Base-by-base conservation (phyloP, 169 alveolate genomes). In the Eimeria maxima region DNA sequence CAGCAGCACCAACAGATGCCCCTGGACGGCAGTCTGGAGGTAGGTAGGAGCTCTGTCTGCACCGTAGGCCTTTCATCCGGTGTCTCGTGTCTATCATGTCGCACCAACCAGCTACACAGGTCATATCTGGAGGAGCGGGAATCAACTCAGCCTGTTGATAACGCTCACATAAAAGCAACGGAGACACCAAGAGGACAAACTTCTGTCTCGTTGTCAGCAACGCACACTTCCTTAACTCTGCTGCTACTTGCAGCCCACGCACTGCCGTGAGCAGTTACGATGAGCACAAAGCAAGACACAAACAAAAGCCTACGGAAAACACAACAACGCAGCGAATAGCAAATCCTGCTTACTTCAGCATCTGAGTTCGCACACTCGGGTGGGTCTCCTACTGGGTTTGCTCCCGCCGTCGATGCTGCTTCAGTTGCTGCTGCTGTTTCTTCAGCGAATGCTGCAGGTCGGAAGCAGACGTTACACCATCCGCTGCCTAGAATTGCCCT, bases 401-500 rank as follows among this genome's bases (percentile, higher is more conserved):
- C 76, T 84, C 78, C 55, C 57, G 73, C 92, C 38, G 92, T 55
- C 5, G 67, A 3, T 10, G 57, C 18, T 80, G 89, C 89, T 80
- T 65, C 69, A 20, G 69, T 29, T 45, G 69, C 38, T 45, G 89
- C 44, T 18, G 89, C 10, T 13, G 89, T 47, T 78, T 93, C 76
- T 38, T 93, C 93, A 18, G 96, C 96, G 76, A 93, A 93, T 38
- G 88, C 83, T 10, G 96, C 96, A 55, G 96, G 96, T 10, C 96
- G 92, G 74, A 93, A 93, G 74, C 96, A 93, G 24, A 93, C 84
- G 87, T 93, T 78, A 87, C 96, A 93, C 96, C 96, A 93, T 50
- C 96, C 96, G 55, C 74, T 57, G 57, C 93, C 96, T 47, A 93
- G 87, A 63, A 93, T 81, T 22, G 96, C 96, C 11, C 71, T 71